phyloP scores from a whole-genome alignment of 2,329 filamentous ascomycete genomes.

The Calonectria leucothoes region DNA sequence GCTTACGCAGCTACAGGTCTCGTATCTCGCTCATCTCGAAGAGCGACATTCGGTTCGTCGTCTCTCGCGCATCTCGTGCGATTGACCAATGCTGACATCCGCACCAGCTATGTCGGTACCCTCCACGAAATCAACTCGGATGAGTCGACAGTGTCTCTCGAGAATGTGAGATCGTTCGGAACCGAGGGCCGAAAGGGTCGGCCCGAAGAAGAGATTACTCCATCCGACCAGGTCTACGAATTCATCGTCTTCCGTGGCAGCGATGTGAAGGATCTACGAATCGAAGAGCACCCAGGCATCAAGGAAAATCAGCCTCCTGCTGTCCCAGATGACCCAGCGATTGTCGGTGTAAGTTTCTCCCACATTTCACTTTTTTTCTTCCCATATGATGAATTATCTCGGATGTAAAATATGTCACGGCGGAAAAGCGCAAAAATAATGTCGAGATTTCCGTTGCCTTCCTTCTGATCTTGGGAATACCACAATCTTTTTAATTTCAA shows the following conservation, averaged over 20 bases:
- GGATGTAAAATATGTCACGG: conserved; percentile 91
- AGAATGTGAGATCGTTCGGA: conserved; percentile 94
- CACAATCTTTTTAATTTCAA: background rate
- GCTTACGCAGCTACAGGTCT: conserved; percentile 68
- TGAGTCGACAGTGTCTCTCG: conserved; percentile 94
- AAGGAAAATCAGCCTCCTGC: conserved; percentile 81
- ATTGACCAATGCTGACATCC: conserved; percentile 47
- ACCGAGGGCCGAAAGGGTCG: conserved; percentile 89
- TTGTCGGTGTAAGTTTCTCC: conserved; percentile 87
- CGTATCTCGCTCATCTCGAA: conserved; percentile 97
- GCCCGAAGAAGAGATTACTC: conserved; percentile 83
- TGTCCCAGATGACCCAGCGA: conserved; percentile 94
- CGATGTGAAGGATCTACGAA: conserved; percentile 97
- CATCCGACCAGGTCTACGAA: conserved; percentile 92
- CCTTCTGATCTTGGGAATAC: conserved; percentile 81
- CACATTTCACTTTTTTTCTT: conserved; percentile 28
- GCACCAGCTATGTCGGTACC: conserved; percentile 87
- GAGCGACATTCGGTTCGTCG: conserved; percentile 90
- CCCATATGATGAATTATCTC: conserved; percentile 91
- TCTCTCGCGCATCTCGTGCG: conserved; percentile 17
- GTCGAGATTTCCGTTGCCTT: conserved; percentile 99
- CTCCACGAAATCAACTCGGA: conserved; percentile 99
- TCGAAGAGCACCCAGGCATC: conserved; percentile 83
- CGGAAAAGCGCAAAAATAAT: conserved; percentile 95
- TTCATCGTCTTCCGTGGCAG: conserved; percentile 99